A percentile compares a stretch with the other conserved stretches of the same genome.
These are phyloP conservation scores for Leccinum griseonigrum DNA, from an alignment of 1,284 basidiomycete species.

Conservation along the genomic window DNA sequence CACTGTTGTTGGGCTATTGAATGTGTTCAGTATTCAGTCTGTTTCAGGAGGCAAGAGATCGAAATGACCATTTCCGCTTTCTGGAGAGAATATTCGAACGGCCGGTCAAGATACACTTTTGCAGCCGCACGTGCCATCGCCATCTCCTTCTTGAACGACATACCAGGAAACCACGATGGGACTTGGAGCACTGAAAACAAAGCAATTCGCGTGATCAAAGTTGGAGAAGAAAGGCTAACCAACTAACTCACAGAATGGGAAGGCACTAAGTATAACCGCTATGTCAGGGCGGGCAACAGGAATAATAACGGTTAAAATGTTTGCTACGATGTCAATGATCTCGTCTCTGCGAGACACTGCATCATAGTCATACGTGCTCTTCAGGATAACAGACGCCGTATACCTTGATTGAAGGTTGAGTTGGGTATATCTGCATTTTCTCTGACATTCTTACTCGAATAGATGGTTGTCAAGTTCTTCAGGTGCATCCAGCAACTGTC, in stretches of 20 bases:
- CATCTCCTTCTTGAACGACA: slow-evolving; percentile 9
- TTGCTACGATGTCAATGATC: slow-evolving; percentile 1
- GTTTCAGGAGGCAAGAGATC: background rate
- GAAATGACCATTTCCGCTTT: background rate
- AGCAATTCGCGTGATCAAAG: background rate
- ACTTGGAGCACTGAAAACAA: slow-evolving; percentile 7
- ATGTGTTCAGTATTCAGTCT: background rate
- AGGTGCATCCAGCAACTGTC: slow-evolving; percentile 6
- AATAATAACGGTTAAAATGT: background rate
- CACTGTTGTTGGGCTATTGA: background rate
- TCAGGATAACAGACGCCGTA: slow-evolving; percentile 6
- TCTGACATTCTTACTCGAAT: slow-evolving; percentile 9
- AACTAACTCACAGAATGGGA: slow-evolving; percentile 6
- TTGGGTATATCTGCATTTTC: background rate
- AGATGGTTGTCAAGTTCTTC: slow-evolving; percentile 10
- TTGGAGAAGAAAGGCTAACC: background rate
- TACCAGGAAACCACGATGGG: slow-evolving; percentile 20
- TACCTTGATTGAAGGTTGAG: background rate
- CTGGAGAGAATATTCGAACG: slow-evolving; percentile 6
- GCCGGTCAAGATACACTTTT: background rate
- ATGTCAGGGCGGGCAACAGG: slow-evolving; percentile 4
- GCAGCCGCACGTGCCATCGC: background rate
- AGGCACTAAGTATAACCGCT: background rate
- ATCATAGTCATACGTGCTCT: slow-evolving; percentile 19
- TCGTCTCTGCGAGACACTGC: slow-evolving; percentile 9